Conservation (phyloP, 2,329 filamentous ascomycete species). For the Alternaria sp. region DNA sequence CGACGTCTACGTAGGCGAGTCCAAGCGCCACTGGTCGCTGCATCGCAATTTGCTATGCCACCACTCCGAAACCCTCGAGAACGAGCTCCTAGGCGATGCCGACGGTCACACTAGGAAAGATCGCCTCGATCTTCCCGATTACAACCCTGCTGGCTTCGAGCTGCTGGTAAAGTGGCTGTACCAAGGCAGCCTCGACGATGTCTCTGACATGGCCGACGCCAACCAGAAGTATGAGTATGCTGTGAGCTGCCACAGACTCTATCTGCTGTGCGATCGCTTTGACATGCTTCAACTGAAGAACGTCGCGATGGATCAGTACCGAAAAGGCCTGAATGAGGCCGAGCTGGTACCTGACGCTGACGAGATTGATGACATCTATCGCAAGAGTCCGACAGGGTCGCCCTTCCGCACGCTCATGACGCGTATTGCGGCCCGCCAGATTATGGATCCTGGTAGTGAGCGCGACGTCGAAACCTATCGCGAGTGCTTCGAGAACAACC, state of each 20-base stretch:
- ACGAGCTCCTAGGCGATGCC: conserved; percentile 48
- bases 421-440: conserved; percentile 62
- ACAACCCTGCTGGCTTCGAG: conserved; percentile 61
- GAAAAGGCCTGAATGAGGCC: conserved; percentile 57
- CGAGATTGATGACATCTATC: conserved; percentile 62
- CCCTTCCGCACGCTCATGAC: conserved; percentile 60
- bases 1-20: conserved; percentile 59
- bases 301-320: conserved; percentile 61
- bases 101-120: conserved; percentile 43
- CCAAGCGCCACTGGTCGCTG: conserved; percentile 57
- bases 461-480: conserved; percentile 58
- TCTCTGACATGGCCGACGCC: conserved; percentile 52
- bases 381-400: conserved; percentile 52
- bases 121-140: conserved; percentile 56
- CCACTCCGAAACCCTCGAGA: conserved; percentile 56
- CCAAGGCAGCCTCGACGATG: conserved; percentile 60
- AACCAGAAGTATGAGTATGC: conserved; percentile 62
- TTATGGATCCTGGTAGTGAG: conserved; percentile 62
- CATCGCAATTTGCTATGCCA: conserved; percentile 61
- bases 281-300: conserved; percentile 60
- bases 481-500: conserved; percentile 56
- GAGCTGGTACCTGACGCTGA: conserved; percentile 61
- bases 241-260: conserved; percentile 61
- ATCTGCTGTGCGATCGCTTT: conserved; percentile 60
- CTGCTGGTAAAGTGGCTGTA: conserved; percentile 64